Evolutionary conservation across 345 rosid genomes (phyloP).

Genomic region (Eutrema japonicum): DNA sequence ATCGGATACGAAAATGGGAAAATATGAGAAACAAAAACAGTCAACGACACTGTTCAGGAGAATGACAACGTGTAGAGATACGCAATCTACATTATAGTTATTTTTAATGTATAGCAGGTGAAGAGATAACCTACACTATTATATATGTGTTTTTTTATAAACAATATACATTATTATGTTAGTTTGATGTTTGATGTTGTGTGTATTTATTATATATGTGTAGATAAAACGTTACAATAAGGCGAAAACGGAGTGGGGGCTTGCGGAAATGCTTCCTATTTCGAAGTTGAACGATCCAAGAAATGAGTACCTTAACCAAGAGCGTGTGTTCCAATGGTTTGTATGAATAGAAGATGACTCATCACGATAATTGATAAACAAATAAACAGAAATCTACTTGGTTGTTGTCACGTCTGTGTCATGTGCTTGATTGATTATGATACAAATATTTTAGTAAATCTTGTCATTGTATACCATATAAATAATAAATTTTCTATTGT

Average conservation of each 20-base stretch:
- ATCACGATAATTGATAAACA: not conserved
- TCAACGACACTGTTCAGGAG: not conserved
- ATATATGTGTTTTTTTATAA: too few relatives aligned
- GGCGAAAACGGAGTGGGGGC: not conserved
- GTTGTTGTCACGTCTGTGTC: slow-evolving; percentile 6
- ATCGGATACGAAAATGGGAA: not conserved
- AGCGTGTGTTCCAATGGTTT: slow-evolving; percentile 3
- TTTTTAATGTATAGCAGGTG: not conserved
- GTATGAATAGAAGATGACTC: slow-evolving; percentile 8
- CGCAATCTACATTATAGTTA: slow-evolving; percentile 6
- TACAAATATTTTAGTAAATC: not conserved
- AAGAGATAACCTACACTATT: not conserved
- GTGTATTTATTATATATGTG: not conserved
- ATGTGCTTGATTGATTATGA: not conserved
- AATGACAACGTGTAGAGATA: slow-evolving; percentile 7
- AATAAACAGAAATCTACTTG: slow-evolving; percentile 1
- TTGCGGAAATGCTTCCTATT: not conserved
- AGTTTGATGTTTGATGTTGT: not conserved
- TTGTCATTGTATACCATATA: not conserved
- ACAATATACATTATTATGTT: too few relatives aligned
- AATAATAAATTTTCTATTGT: too few relatives aligned
- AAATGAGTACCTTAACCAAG: not conserved
- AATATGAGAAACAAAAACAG: slow-evolving; percentile 4
- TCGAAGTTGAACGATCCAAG: slow-evolving; percentile 9
- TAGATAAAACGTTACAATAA: not conserved